A percentile compares a stretch with the other conserved stretches of the same genome.
Conservation (phyloP, 441 rosid genomes). For the Omphalea diandra region DNA sequence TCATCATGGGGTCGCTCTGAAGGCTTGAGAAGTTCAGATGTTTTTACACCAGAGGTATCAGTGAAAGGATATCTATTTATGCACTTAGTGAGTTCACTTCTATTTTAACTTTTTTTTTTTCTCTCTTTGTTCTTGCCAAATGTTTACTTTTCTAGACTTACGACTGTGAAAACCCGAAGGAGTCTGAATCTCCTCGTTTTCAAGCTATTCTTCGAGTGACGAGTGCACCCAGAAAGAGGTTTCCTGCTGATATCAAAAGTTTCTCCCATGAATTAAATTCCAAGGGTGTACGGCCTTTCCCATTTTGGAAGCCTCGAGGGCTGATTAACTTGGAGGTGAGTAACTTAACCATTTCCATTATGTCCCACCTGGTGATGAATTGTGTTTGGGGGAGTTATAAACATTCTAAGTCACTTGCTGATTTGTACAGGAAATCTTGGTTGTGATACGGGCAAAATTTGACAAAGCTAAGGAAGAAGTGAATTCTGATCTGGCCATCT, state of each 20-base stretch:
- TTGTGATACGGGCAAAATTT: conserved; percentile 80
- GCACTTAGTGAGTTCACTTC: conserved; percentile 23
- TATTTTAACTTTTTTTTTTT: neutral
- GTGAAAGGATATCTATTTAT: conserved; percentile 20
- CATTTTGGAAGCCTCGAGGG: conserved; percentile 92
- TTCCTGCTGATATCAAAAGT: conserved; percentile 92
- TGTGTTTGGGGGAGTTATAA: conserved; percentile 14
- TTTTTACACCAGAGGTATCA: conserved; percentile 88
- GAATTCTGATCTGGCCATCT: conserved; percentile 89
- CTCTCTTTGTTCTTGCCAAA: no score
- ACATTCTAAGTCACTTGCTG: conserved; percentile 27
- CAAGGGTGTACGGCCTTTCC: conserved; percentile 95
- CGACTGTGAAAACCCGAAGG: conserved; percentile 82
- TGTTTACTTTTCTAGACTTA: conserved; percentile 41
- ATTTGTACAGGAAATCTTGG: conserved; percentile 68
- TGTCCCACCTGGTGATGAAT: conserved; percentile 14
- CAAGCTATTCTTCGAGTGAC: conserved; percentile 96
- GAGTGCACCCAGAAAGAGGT: conserved; percentile 90
- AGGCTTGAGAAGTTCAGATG: conserved; percentile 70
- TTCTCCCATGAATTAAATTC: conserved; percentile 97
- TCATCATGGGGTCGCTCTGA: conserved; percentile 57
- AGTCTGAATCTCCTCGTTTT: conserved; percentile 97
- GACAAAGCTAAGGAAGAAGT: conserved; percentile 99
- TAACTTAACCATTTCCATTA: conserved; percentile 30
- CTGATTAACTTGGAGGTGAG: conserved; percentile 88